Evolutionary conservation across 2,329 filamentous ascomycete species (phyloP).

Genomic region (Byssochlamys sp.): DNA sequence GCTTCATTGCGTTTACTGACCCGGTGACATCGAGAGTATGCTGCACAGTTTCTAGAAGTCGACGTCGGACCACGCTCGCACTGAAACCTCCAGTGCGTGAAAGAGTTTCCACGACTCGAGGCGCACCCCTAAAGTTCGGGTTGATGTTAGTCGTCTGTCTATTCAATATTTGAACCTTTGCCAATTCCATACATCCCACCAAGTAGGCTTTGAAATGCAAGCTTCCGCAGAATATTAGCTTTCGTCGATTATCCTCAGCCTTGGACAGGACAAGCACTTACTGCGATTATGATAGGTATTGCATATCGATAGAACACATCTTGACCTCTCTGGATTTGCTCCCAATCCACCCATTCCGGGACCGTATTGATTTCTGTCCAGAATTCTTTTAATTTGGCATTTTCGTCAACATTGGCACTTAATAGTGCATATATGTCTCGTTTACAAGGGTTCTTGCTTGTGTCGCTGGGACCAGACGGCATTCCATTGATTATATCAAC

Average conservation of each 20-base stretch:
- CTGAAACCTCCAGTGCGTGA: conserved; percentile 66
- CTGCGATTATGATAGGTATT: conserved; percentile 52
- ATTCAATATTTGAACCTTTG: neutral
- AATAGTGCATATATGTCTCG: conserved; percentile 58
- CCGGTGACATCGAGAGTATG: conserved; percentile 63
- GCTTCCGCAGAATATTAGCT: conserved; percentile 9
- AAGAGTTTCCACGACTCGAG: conserved; percentile 62
- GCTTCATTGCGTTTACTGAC: conserved; percentile 55
- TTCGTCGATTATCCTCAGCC: conserved; percentile 6
- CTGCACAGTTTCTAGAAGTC: conserved; percentile 65
- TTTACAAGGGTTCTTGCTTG: conserved; percentile 20
- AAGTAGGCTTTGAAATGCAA: conserved; percentile 22
- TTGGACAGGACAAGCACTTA: conserved; percentile 8
- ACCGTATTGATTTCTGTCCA: conserved; percentile 60
- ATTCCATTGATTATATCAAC: conserved; percentile 53
- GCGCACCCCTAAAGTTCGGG: conserved; percentile 50
- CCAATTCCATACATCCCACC: conserved; percentile 17
- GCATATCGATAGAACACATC: conserved; percentile 70
- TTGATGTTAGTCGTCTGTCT: neutral
- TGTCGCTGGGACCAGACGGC: conserved; percentile 35
- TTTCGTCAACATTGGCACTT: conserved; percentile 45
- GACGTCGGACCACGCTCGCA: conserved; percentile 54
- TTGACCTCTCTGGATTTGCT: conserved; percentile 63
- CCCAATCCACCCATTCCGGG: conserved; percentile 70
- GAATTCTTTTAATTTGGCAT: conserved; percentile 48